Conservation (phyloP, 176 grass and related monocot species). For the Oryza glumipatula region DNA sequence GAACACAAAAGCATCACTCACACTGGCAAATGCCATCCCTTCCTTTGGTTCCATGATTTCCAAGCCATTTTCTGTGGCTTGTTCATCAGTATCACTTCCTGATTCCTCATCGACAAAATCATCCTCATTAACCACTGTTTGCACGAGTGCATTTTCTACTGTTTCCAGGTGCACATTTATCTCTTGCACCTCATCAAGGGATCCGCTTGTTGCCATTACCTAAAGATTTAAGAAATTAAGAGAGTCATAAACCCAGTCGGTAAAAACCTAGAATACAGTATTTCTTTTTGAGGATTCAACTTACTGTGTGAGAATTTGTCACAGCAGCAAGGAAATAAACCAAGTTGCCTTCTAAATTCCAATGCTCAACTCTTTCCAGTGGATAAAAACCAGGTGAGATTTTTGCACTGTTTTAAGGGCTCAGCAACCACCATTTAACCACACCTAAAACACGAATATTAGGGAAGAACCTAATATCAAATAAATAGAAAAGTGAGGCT, state of each 20-base stretch:
- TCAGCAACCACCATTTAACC: background rate
- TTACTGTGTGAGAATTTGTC: background rate
- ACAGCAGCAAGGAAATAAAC: background rate
- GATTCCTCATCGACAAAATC: conserved; percentile 7
- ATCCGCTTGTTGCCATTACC: background rate
- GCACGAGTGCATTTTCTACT: background rate
- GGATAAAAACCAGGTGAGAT: background rate
- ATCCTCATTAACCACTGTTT: background rate
- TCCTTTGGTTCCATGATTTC: conserved; percentile 10
- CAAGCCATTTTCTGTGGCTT: background rate
- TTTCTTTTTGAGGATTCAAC: background rate
- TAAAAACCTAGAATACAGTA: background rate
- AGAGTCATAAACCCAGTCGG: background rate
- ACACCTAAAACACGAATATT: too few relatives aligned
- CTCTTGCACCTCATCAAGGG: background rate
- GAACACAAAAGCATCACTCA: conserved; percentile 12
- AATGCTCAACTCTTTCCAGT: background rate
- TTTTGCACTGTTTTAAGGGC: background rate
- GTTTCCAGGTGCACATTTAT: background rate
- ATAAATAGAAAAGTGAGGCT: too few relatives aligned
- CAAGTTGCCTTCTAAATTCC: background rate
- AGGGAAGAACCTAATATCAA: too few relatives aligned
- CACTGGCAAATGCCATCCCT: background rate
- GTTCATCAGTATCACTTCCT: background rate
- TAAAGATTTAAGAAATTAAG: background rate